A percentile compares a stretch with the other conserved stretches of the same genome.
Evolutionary conservation across 176 grass and related monocot species (phyloP).

Genomic region (Eremochloa ophiuroides): DNA sequence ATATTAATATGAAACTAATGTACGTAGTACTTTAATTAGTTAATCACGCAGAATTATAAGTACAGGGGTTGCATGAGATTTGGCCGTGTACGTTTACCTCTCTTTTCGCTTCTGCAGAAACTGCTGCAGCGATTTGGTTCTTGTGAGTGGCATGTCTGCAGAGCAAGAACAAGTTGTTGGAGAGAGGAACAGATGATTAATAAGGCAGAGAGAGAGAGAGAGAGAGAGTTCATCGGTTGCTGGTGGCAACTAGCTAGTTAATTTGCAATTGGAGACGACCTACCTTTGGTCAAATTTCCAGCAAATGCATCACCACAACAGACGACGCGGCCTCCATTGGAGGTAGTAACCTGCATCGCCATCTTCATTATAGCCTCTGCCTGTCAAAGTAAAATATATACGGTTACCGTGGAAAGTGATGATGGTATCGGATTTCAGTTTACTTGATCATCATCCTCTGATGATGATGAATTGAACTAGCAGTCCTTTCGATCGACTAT

Average conservation of each 20-base stretch:
- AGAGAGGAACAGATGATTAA: background rate
- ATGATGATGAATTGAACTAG: background rate
- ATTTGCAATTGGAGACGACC: background rate
- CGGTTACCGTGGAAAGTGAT: background rate
- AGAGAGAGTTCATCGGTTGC: background rate
- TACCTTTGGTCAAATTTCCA: constrained; percentile 38
- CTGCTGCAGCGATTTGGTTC: constrained; percentile 70
- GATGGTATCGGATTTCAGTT: no score
- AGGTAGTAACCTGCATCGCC: constrained; percentile 11
- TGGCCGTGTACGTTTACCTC: constrained; percentile 32
- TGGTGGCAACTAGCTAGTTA: background rate
- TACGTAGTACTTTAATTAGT: background rate
- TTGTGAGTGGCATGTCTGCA: constrained; percentile 54
- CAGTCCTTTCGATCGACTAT: no score
- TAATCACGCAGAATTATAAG: background rate
- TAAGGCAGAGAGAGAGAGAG: background rate
- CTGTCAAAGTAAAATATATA: constrained; percentile 12
- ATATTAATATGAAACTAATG: background rate
- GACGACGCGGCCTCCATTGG: background rate
- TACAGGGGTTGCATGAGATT: background rate
- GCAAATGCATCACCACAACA: background rate
- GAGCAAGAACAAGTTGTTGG: constrained; percentile 6
- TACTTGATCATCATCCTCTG: no score
- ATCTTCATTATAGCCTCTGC: constrained; percentile 50
- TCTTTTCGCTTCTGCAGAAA: constrained; percentile 64